These are phyloP conservation scores for Polychaeton citri DNA, from an alignment of 2,329 filamentous ascomycete genomes.

Conservation along the genomic window DNA sequence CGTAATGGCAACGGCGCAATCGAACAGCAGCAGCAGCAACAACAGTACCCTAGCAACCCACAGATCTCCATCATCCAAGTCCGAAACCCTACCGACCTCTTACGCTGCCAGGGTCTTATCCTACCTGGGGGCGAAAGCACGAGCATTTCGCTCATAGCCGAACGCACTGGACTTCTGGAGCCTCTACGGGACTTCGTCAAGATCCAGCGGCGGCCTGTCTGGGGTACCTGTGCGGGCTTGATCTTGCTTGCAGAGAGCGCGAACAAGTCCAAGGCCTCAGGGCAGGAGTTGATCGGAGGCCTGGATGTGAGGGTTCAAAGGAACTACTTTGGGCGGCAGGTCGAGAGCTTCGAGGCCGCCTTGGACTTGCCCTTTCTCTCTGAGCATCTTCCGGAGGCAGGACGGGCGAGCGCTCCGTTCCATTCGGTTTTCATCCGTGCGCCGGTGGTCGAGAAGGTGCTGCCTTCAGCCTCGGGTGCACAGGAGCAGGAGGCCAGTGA, in stretches of 20 bases:
- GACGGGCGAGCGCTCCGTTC: slow-evolving; percentile 38
- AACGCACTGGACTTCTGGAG: slow-evolving; percentile 66
- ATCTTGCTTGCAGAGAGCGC: slow-evolving; percentile 82
- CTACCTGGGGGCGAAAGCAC: slow-evolving; percentile 94
- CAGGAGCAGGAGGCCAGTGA: slow-evolving; percentile 18
- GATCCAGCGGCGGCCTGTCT: slow-evolving; percentile 67
- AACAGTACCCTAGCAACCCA: no score
- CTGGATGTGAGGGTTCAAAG: slow-evolving; percentile 81
- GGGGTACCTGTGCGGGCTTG: slow-evolving; percentile 92
- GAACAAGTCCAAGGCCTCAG: slow-evolving; percentile 77
- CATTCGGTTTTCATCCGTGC: slow-evolving; percentile 86
- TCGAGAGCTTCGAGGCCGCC: slow-evolving; percentile 74
- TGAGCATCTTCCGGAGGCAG: slow-evolving; percentile 12
- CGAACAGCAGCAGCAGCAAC: background rate
- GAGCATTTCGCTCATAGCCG: slow-evolving; percentile 77
- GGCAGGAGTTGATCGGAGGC: slow-evolving; percentile 86
- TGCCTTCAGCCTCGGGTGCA: slow-evolving; percentile 30
- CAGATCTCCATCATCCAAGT: slow-evolving; percentile 62
- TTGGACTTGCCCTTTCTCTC: slow-evolving; percentile 59
- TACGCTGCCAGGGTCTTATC: slow-evolving; percentile 66
- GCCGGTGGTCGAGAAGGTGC: slow-evolving; percentile 75
- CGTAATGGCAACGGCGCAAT: background rate
- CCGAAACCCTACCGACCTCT: slow-evolving; percentile 58
- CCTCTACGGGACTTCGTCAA: slow-evolving; percentile 84
- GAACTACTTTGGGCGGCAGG: slow-evolving; percentile 90